Evolutionary conservation across 495 filamentous ascomycete species (phyloP).

Genomic region (Letharia lupina): DNA sequence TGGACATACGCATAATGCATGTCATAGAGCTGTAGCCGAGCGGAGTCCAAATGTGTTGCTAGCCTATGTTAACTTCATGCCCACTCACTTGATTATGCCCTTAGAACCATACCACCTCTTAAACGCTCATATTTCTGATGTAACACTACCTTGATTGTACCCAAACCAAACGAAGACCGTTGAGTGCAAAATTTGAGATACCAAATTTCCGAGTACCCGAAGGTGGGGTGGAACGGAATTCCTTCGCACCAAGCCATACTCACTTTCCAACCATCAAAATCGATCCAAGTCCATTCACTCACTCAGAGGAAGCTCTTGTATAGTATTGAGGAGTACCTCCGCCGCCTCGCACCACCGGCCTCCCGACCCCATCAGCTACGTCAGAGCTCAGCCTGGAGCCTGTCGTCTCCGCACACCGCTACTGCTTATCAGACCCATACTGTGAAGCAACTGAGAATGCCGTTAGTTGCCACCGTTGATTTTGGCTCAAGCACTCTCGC

Average conservation of each 20-base stretch:
- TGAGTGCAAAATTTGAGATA: background rate
- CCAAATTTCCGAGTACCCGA: background rate
- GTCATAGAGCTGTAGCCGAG: background rate
- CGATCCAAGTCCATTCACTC: background rate
- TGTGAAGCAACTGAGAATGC: background rate
- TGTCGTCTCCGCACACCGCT: background rate
- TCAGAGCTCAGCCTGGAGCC: background rate
- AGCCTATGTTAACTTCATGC: no score
- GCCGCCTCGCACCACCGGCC: background rate
- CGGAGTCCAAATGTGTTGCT: background rate
- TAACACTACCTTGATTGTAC: background rate
- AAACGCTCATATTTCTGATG: background rate
- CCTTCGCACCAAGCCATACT: background rate
- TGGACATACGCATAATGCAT: no score
- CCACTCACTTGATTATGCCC: no score
- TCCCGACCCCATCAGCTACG: background rate
- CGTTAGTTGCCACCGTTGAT: background rate
- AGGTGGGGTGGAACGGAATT: background rate
- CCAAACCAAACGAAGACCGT: background rate
- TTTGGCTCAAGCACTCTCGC: background rate
- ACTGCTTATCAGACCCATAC: background rate
- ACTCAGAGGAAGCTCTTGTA: background rate
- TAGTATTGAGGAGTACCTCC: background rate
- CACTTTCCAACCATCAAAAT: background rate
- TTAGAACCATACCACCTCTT: background rate